A percentile compares a stretch with the other conserved stretches of the same genome.
phyloP scores from a whole-genome alignment of 1,284 basidiomycete genomes.

The Tylopilus sp. region DNA sequence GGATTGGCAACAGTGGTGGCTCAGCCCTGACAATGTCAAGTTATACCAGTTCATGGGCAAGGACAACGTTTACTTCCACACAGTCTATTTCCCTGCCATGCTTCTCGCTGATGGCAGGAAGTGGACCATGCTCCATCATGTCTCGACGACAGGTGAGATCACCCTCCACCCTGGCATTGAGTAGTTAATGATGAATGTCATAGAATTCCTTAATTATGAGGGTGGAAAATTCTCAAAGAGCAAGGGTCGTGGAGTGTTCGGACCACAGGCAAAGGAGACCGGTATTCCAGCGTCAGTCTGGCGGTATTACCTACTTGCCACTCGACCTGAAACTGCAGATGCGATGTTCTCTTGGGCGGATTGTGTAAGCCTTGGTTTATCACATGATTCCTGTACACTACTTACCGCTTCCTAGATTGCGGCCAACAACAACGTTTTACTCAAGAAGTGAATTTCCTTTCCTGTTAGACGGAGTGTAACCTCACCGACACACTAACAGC shows the following conservation, averaged over 20 bases:
- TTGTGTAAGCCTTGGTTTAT: constrained; percentile 54
- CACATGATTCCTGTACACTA: neutral
- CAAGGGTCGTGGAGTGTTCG: constrained; percentile 95
- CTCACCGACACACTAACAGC: constrained; percentile 39
- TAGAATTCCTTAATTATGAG: constrained; percentile 98
- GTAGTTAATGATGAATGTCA: constrained; percentile 3
- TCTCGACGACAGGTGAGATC: constrained; percentile 85
- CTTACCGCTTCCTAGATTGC: constrained; percentile 53
- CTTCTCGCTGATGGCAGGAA: constrained; percentile 85
- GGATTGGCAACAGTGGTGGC: constrained; percentile 98
- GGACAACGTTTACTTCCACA: constrained; percentile 98
- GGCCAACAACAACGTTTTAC: constrained; percentile 90
- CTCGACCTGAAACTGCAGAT: constrained; percentile 91
- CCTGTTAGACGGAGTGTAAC: neutral
- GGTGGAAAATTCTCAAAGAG: constrained; percentile 99
- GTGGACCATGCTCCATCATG: constrained; percentile 94
- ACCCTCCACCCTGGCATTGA: neutral
- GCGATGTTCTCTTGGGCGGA: constrained; percentile 97
- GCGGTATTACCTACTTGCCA: constrained; percentile 95
- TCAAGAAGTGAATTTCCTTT: constrained; percentile 73
- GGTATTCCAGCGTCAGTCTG: constrained; percentile 93
- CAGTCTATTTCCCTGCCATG: constrained; percentile 91
- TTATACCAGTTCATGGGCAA: constrained; percentile 99
- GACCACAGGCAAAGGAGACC: constrained; percentile 90
- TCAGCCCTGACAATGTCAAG: constrained; percentile 86